Percentiles rank a stretch among this genome's conserved stretches.
phyloP scores from a whole-genome alignment of 2,329 filamentous ascomycete species.

The Pestalotiopsis sp. region DNA sequence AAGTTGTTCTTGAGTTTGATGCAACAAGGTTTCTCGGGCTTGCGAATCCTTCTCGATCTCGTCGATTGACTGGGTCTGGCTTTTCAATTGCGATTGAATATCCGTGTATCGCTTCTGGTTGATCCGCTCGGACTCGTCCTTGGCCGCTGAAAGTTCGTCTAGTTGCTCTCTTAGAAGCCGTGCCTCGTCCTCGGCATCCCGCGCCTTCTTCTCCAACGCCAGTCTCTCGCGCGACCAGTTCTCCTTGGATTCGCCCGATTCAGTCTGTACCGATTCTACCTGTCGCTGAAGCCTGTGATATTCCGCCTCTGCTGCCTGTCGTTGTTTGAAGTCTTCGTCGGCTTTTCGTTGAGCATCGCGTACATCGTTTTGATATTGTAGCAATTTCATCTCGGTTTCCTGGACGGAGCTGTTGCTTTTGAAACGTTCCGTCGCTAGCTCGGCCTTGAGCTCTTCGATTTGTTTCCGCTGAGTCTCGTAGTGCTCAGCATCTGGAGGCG shows the following conservation, averaged over 20 bases:
- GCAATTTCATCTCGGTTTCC: conserved; percentile 76
- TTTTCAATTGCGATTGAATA: conserved; percentile 51
- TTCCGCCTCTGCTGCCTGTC: conserved; percentile 59
- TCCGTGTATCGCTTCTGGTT: conserved; percentile 55
- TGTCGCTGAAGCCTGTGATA: conserved; percentile 50
- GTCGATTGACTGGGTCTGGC: conserved; percentile 47
- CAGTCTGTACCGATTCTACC: conserved; percentile 48
- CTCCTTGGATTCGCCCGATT: conserved; percentile 53
- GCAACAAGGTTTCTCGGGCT: conserved; percentile 55
- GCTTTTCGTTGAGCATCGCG: conserved; percentile 77
- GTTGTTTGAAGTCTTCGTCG: conserved; percentile 79
- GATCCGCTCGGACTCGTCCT: conserved; percentile 69
- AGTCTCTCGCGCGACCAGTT: conserved; percentile 56
- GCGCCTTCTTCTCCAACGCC: conserved; percentile 66
- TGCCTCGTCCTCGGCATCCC: conserved; percentile 74
- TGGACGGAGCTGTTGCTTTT: conserved; percentile 85
- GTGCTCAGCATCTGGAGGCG: conserved; percentile 57
- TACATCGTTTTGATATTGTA: conserved; percentile 81
- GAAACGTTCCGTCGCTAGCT: conserved; percentile 85
- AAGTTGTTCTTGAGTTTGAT: conserved; percentile 65
- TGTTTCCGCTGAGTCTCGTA: conserved; percentile 57
- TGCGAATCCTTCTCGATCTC: conserved; percentile 62
- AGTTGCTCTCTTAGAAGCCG: conserved; percentile 76
- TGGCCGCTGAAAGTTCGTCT: conserved; percentile 65
- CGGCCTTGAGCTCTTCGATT: conserved; percentile 81